Evolutionary conservation across 140 eudicot genomes (phyloP), one percentile per base, ranked within the genome.

Genomic region (Anethum foeniculum): DNA sequence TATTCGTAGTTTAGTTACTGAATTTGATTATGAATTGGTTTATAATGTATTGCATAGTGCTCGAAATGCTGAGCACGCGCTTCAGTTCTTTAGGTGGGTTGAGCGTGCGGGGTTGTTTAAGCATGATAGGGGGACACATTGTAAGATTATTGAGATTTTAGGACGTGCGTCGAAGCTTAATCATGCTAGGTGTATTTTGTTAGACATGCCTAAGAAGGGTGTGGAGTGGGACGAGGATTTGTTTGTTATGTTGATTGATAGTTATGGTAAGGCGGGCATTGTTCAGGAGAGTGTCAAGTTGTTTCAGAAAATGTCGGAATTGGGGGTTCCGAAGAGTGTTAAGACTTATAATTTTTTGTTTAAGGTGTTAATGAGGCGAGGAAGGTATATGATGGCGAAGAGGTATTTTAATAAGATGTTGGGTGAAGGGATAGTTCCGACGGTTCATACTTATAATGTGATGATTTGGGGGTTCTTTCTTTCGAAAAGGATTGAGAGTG

Each of bases 21-120:
- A 84, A 19, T 94, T 94, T 77, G 97, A 92, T 81, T 85, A 88
- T 34, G 77, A 88, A 12, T 86, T 94, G 46, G 98, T 94, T 58
- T 90, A 88, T 80, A 94, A 89, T 82, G 98, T 92, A 23, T 76
- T 94, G 51, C 93, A 90, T 78, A 7, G 82, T 86, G 73, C 90
- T 65, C 85, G 87, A 81, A 85, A 84, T 68, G 51, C 96, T 7
- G 98, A 90, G 78, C 96, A 90, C 77, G 98, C 98, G 1, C 89
- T 94, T 32, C 94, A 88, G 89, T 94, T 92, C 86, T 94, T 94
- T 76, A 85, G 97, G 27, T 94, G 98, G 98, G 96, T 92, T 9
- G 97, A 90, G 52, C 81, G 97, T 72, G 78, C 98, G 0, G 91
- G 92, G 76, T 79, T 79, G 79, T 88, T 85, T 71, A 69, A 76